These are phyloP conservation scores for Lineolata rhizophorae DNA, from an alignment of 495 filamentous ascomycete genomes.

Conservation along the genomic window DNA sequence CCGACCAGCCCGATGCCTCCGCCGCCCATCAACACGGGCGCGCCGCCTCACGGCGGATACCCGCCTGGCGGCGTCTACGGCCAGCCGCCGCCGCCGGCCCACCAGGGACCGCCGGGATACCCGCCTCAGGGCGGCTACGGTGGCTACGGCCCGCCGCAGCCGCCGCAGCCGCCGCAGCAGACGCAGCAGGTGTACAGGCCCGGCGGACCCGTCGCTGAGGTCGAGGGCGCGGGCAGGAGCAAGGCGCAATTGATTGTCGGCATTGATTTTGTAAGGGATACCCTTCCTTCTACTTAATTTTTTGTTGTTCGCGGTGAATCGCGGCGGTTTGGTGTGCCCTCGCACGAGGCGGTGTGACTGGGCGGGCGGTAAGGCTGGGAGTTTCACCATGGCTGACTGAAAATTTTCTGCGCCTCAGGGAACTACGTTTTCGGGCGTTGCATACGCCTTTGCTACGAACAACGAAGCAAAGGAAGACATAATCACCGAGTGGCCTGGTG, in stretches of 20 bases:
- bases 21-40: conserved; percentile 13
- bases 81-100: conserved; percentile 11
- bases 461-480: conserved; percentile 62
- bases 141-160: conserved; percentile 8
- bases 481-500: conserved; percentile 57
- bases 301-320: no score
- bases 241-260: conserved; percentile 64
- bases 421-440: conserved; percentile 55
- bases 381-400: neutral
- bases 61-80: conserved; percentile 6
- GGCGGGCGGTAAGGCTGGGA: no score
- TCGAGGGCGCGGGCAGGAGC: conserved; percentile 64
- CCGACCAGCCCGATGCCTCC: conserved; percentile 16
- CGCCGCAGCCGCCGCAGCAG: conserved; percentile 5
- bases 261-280: conserved; percentile 53
- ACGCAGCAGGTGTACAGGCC: conserved; percentile 4
- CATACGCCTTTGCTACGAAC: conserved; percentile 54
- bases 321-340: no score
- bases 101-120: conserved; percentile 13
- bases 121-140: conserved; percentile 8
- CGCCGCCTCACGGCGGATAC: conserved; percentile 8
- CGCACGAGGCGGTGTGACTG: no score
- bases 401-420: conserved; percentile 31
- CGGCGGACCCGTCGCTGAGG: conserved; percentile 39
- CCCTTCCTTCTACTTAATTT: no score